Evolutionary conservation across 768 basidiomycete genomes (phyloP), one percentile per base, ranked within the genome.

Genomic region (Lentinus brumalis): DNA sequence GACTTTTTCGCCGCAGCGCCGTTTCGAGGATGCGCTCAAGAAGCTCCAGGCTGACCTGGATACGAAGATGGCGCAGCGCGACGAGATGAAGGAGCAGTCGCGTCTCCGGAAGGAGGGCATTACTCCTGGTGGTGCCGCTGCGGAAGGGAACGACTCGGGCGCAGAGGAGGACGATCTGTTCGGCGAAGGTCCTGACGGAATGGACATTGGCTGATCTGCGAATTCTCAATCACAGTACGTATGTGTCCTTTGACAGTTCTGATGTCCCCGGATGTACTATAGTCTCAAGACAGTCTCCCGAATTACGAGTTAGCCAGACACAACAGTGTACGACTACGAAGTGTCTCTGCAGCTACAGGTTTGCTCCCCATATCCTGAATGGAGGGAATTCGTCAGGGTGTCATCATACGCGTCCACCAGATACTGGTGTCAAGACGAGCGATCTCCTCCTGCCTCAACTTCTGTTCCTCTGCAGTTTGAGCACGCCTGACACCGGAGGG

Each of bases 11-110:
- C 38, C 53, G 16, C 67, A 95, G 89, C 90, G 89, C 84, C 94
- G 94, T 39, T 96, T 96, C 74, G 93, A 96, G 72, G 95, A 96
- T 71, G 89, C 91, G 16, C 74, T 96, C 68, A 92, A 88, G 79
- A 97, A 96, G 74, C 80, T 97, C 50, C 83, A 87, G 11, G 84
- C 86, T 39, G 94, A 97, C 70, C 77, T 96, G 32, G 94, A 96
- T 65, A 86, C 88, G 83, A 96, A 95, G 71, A 76, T 82, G 10
- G 82, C 82, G 0, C 92, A 94, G 70, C 81, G 88, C 57, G 92
- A 94, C 65, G 90, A 89, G 67, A 75, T 94, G 71, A 86, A 85
- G 67, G 91, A 93, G 75, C 81, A 86, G 68, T 87, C 87, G 66
- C 81, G 88, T 46, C 73, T 86, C 70, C 81, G 81, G 72, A 89